A percentile compares a stretch with the other conserved stretches of the same genome.
These are phyloP conservation scores for Fusarium chlamydosporum DNA, from an alignment of 2,329 filamentous ascomycete genomes.

Conservation along the genomic window DNA sequence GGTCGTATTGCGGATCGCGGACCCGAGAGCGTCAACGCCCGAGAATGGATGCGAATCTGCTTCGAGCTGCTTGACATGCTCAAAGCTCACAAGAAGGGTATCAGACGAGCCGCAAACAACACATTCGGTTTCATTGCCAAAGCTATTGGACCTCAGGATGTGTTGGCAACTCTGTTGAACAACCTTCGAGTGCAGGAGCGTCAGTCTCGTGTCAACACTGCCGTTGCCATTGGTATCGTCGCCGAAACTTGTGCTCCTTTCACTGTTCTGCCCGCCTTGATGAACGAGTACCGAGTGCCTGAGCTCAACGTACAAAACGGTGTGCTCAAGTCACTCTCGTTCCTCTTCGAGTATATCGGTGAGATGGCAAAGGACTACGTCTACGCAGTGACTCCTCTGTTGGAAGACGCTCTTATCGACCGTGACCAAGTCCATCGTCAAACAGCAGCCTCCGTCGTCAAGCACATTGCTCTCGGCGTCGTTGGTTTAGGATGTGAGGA, in stretches of 20 bases:
- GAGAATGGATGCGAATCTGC: conserved; percentile 99
- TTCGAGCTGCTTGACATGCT: conserved; percentile 99
- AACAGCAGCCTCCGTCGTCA: conserved; percentile 95
- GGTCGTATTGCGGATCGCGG: conserved; percentile 98
- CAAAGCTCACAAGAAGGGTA: conserved; percentile 99
- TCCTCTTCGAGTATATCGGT: conserved; percentile 99
- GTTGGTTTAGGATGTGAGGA: conserved; percentile 98
- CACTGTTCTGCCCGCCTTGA: conserved; percentile 96
- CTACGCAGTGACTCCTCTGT: conserved; percentile 94
- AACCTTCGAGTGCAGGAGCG: conserved; percentile 97
- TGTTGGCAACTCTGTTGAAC: conserved; percentile 94
- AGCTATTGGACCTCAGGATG: conserved; percentile 97
- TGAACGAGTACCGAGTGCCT: conserved; percentile 99
- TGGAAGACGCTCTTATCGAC: conserved; percentile 97
- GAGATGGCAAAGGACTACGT: conserved; percentile 99
- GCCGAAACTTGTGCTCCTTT: conserved; percentile 98
- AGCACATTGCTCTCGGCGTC: conserved; percentile 97
- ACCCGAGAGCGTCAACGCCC: conserved; percentile 94
- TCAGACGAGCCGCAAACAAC: conserved; percentile 97
- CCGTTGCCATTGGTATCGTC: conserved; percentile 97
- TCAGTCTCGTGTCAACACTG: conserved; percentile 97
- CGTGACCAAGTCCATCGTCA: conserved; percentile 98
- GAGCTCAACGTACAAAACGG: conserved; percentile 99
- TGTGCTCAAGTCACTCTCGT: conserved; percentile 95
- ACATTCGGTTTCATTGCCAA: conserved; percentile 99